Base-by-base conservation (phyloP, 2,329 filamentous ascomycete genomes). In the Fusarium nurragi region DNA sequence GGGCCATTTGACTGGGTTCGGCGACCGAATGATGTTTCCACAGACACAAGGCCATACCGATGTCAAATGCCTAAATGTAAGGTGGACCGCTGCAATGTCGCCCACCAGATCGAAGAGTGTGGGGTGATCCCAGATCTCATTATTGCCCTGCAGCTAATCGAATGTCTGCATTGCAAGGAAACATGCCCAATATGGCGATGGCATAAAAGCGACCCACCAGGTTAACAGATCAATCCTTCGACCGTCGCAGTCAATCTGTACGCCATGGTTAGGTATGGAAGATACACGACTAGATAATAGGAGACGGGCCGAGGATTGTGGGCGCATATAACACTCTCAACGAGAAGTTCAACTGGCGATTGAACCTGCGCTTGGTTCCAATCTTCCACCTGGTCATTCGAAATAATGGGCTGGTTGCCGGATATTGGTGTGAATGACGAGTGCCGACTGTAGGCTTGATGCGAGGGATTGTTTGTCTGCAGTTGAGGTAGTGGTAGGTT, bases 91-190 rank as follows among this genome's bases (percentile, higher is more conserved):
- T 41, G 54, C 32, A 57, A 30, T 50, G 50, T 47, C 41, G 43
- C 37, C 50, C 49, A 34, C 32, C 32, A 64, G 65, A 66, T 68
- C 64, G 57, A 39, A 51, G 44, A 60, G 64, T 67, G 69, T 59
- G 69, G 69, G 64, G 67, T 60, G 54, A 65, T 60, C 39, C 34
- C 26, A 69, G 67, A 69, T 70, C 63, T 58, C 43, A 49, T 44
- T 45, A 28, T 23, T 47, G 61, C 57, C 67, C 58, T 71, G 68
- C 54, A 60, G 58, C 50, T 56, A 60, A 58, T 61, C 58, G 54
- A 66, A 58, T 44, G 46, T 50, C 59, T 68, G 66, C 41, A 61
- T 55, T 40, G 21, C 50, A 60, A 54, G 55, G 57, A 59, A 65
- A 53, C 41, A 46, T 46, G 40, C 50, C 48, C 21, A 32, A 56